Percentiles rank a stretch among this genome's conserved stretches.
Conservation (phyloP, 352 stramenopile species). For the Pythium biforme region DNA sequence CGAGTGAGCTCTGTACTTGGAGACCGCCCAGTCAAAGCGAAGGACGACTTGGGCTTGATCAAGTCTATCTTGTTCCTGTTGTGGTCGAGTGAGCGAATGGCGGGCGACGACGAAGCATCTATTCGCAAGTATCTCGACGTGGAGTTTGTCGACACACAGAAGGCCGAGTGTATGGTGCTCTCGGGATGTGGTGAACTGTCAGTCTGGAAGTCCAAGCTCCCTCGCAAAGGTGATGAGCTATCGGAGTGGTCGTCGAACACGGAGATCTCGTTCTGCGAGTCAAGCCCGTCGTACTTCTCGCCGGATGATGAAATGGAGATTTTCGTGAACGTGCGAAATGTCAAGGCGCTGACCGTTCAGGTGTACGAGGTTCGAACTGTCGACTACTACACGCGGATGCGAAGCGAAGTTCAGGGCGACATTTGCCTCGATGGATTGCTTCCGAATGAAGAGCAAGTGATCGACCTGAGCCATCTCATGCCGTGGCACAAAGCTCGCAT, state of each 20-base stretch:
- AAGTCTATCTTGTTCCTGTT: slow-evolving; percentile 2
- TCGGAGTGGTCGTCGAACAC: slow-evolving; percentile 22
- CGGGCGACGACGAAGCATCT: background rate
- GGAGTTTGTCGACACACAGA: slow-evolving; percentile 11
- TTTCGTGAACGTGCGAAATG: slow-evolving; percentile 44
- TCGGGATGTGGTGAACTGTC: slow-evolving; percentile 10
- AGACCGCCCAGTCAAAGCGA: background rate
- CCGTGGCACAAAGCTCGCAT: slow-evolving; percentile 46
- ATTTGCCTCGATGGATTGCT: slow-evolving; percentile 58
- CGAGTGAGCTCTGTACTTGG: background rate
- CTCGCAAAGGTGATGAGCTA: slow-evolving; percentile 24
- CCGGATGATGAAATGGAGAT: slow-evolving; percentile 40
- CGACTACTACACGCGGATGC: slow-evolving; percentile 53
- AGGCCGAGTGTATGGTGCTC: slow-evolving; percentile 22
- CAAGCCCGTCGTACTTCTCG: slow-evolving; percentile 41
- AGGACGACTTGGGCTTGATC: slow-evolving; percentile 12
- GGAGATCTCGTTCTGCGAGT: slow-evolving; percentile 49
- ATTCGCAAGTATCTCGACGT: slow-evolving; percentile 8
- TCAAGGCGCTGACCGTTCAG: slow-evolving; percentile 51
- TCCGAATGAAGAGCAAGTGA: slow-evolving; percentile 48
- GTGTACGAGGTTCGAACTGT: slow-evolving; percentile 61
- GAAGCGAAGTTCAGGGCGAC: slow-evolving; percentile 44
- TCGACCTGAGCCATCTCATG: slow-evolving; percentile 48
- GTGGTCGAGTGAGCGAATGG: slow-evolving; percentile 5
- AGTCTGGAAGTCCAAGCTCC: slow-evolving; percentile 37